Evolutionary conservation across 345 rosid species (phyloP).

Genomic region (Eucalyptus curtisii): DNA sequence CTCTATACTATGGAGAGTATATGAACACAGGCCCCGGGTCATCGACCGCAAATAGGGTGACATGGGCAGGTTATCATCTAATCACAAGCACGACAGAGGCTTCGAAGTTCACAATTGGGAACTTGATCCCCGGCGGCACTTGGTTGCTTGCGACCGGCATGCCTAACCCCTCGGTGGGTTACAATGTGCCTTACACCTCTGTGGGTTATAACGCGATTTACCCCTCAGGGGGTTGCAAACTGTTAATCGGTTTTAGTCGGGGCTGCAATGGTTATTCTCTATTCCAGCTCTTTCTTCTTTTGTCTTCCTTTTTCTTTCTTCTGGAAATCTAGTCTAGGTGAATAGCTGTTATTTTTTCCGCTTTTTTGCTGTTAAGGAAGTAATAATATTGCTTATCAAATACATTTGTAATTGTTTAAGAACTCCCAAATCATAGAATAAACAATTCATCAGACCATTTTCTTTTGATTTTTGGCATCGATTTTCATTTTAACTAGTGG

Average conservation of each 20-base stretch:
- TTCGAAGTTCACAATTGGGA: slow-evolving; percentile 29
- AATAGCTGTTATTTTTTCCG: background rate
- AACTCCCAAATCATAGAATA: background rate
- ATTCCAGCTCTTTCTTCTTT: background rate
- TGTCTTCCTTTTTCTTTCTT: background rate
- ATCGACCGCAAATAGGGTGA: slow-evolving; percentile 21
- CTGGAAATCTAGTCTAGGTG: background rate
- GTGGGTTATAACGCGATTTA: background rate
- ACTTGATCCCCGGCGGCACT: slow-evolving; percentile 30
- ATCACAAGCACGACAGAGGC: slow-evolving; percentile 32
- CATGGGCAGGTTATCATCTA: slow-evolving; percentile 38
- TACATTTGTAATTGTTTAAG: background rate
- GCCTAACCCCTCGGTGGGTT: slow-evolving; percentile 27
- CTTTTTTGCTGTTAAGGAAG: background rate
- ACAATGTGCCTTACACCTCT: background rate
- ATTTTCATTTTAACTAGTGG: background rate
- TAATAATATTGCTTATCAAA: background rate
- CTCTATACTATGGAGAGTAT: slow-evolving; percentile 52
- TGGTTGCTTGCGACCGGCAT: slow-evolving; percentile 34
- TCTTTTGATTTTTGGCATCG: background rate
- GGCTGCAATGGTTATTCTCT: background rate
- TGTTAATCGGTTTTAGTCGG: background rate
- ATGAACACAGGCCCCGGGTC: slow-evolving; percentile 45
- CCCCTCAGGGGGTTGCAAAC: background rate
- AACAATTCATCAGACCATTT: background rate